phyloP scores from a whole-genome alignment of 2,329 filamentous ascomycete genomes.

The Neonectria sp. region DNA sequence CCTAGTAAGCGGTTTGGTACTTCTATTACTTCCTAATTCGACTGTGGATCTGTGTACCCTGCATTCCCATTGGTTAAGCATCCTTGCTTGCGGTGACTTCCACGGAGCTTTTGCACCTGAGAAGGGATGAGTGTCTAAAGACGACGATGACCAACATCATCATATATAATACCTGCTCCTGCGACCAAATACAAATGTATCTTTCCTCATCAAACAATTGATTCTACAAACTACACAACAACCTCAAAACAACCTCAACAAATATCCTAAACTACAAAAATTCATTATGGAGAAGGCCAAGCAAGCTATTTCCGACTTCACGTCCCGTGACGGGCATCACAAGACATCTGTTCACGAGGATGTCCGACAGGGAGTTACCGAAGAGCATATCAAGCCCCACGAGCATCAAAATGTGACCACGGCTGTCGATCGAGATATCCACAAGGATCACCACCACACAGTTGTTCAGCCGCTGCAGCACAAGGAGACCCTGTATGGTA shows the following conservation, averaged over 20 bases:
- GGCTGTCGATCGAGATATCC: constrained; percentile 77
- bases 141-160: background rate
- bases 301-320: constrained; percentile 72
- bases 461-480: constrained; percentile 73
- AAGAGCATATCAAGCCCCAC: constrained; percentile 73
- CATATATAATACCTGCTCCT: background rate
- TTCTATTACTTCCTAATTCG: background rate
- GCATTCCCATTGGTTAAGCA: background rate
- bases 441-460: constrained; percentile 81
- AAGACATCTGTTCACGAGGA: constrained; percentile 80
- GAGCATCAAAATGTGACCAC: constrained; percentile 74
- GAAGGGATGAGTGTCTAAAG: background rate
- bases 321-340: constrained; percentile 73
- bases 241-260: background rate
- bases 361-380: constrained; percentile 71
- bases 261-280: background rate
- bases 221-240: background rate
- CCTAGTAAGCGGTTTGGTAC: background rate
- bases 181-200: background rate
- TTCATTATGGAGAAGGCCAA: constrained; percentile 75
- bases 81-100: background rate
- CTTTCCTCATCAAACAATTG: background rate
- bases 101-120: background rate
- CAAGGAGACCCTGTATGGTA: constrained; percentile 59
- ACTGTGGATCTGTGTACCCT: background rate